phyloP scores from a whole-genome alignment of 2,329 filamentous ascomycete genomes.

The Chaetothyriales sp. region DNA sequence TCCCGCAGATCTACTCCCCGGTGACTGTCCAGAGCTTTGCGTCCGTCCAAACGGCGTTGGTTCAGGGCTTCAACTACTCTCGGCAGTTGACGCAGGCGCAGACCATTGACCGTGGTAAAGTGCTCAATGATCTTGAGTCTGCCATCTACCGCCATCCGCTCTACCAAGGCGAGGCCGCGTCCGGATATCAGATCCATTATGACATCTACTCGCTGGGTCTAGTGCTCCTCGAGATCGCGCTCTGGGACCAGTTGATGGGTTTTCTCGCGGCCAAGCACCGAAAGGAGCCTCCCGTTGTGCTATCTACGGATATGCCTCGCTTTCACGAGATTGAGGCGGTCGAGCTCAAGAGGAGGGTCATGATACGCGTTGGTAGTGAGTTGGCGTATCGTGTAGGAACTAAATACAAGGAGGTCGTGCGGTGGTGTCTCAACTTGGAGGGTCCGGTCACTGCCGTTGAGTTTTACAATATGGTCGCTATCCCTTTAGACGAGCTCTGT shows the following conservation, averaged over 20 bases:
- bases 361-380: constrained; percentile 1
- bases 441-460: constrained; percentile 1
- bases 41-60: not conserved
- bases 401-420: constrained; percentile 1
- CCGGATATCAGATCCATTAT: constrained; percentile 1
- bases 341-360: constrained; percentile 1
- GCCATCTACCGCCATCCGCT: constrained; percentile 3
- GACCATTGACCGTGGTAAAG: constrained; percentile 2
- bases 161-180: constrained; percentile 1
- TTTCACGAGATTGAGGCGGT: constrained; percentile 2
- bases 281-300: not conserved
- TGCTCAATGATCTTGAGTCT: constrained; percentile 1
- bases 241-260: constrained; percentile 1
- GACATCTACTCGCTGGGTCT: constrained; percentile 5
- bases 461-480: constrained; percentile 2
- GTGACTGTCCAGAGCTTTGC: not conserved
- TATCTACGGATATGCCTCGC: not conserved
- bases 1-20: constrained; percentile 1
- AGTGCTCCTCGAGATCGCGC: constrained; percentile 4
- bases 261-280: not conserved
- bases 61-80: constrained; percentile 3
- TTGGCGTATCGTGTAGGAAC: constrained; percentile 3
- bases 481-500: constrained; percentile 3
- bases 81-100: constrained; percentile 1
- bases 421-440: constrained; percentile 1